phyloP scores from a whole-genome alignment of 495 filamentous ascomycete species.

The Hypoxylon lienhwacheense region DNA sequence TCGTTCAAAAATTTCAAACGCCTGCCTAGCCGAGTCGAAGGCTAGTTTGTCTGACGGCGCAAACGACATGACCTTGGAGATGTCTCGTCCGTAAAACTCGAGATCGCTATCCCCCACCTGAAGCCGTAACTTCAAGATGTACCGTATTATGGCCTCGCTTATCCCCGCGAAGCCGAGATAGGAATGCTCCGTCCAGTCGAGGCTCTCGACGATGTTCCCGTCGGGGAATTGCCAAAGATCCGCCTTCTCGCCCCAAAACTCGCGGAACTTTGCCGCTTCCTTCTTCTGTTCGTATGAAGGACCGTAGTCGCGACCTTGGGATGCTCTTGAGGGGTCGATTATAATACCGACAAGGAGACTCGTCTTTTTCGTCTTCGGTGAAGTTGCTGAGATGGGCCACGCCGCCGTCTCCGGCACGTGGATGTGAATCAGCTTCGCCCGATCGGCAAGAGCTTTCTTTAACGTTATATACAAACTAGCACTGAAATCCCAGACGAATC shows the following conservation, averaged over 20 bases:
- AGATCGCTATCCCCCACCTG: constrained; percentile 55
- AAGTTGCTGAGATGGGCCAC: constrained; percentile 47
- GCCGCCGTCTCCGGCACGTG: constrained; percentile 40
- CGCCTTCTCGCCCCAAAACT: constrained; percentile 75
- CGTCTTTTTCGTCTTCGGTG: constrained; percentile 27
- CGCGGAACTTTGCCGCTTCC: constrained; percentile 65
- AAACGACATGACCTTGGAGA: constrained; percentile 57
- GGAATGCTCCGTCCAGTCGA: constrained; percentile 74
- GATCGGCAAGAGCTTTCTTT: constrained; percentile 69
- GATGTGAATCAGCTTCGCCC: constrained; percentile 67
- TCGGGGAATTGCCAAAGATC: constrained; percentile 75
- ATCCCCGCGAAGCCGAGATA: constrained; percentile 57
- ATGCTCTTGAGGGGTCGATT: constrained; percentile 68
- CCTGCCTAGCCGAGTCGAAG: constrained; percentile 58
- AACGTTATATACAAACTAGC: constrained; percentile 64
- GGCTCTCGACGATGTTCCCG: constrained; percentile 71
- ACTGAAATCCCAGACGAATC: constrained; percentile 41
- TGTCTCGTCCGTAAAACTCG: constrained; percentile 62
- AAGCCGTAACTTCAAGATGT: constrained; percentile 67
- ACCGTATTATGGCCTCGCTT: constrained; percentile 75
- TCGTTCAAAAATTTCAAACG: constrained; percentile 70
- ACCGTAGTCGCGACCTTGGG: constrained; percentile 79
- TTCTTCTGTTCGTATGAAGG: constrained; percentile 78
- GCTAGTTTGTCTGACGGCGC: constrained; percentile 45
- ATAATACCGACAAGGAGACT: constrained; percentile 65